These are phyloP conservation scores for Neoascochyta sp. DNA, from an alignment of 2,329 filamentous ascomycete species.

Conservation along the genomic window DNA sequence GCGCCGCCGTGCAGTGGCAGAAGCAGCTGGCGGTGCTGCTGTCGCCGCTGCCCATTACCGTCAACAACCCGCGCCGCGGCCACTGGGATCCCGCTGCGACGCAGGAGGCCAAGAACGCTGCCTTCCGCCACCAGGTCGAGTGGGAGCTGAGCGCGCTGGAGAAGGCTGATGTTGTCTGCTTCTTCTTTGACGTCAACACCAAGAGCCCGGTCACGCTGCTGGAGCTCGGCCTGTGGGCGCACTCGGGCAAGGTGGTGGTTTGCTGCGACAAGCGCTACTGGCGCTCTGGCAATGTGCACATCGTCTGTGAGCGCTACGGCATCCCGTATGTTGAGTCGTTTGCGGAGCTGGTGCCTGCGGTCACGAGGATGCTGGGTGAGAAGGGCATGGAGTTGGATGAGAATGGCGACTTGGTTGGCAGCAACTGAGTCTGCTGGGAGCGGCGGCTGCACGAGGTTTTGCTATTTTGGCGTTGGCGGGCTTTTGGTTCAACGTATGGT, in stretches of 20 bases:
- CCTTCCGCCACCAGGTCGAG: constrained; percentile 53
- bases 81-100: constrained; percentile 56
- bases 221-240: constrained; percentile 56
- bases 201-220: constrained; percentile 57
- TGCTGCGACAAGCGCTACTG: constrained; percentile 52
- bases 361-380: constrained; percentile 33
- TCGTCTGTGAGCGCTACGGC: constrained; percentile 51
- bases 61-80: constrained; percentile 56
- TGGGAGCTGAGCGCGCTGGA: constrained; percentile 62
- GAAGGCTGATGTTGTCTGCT: constrained; percentile 51
- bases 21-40: constrained; percentile 43
- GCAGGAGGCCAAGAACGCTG: constrained; percentile 41
- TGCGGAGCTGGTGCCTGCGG: constrained; percentile 38
- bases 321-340: constrained; percentile 46
- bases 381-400: constrained; percentile 25
- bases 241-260: constrained; percentile 49
- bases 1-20: constrained; percentile 52
- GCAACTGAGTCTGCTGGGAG: too few species aligned
- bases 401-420: constrained; percentile 13
- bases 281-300: constrained; percentile 60
- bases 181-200: constrained; percentile 55
- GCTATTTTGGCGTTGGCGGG: too few species aligned
- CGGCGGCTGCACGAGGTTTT: too few species aligned
- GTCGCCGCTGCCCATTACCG: constrained; percentile 45
- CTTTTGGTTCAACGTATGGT: too few species aligned